Evolutionary conservation across 345 rosid genomes (phyloP).

Genomic region (Lumnitzera racemosa): DNA sequence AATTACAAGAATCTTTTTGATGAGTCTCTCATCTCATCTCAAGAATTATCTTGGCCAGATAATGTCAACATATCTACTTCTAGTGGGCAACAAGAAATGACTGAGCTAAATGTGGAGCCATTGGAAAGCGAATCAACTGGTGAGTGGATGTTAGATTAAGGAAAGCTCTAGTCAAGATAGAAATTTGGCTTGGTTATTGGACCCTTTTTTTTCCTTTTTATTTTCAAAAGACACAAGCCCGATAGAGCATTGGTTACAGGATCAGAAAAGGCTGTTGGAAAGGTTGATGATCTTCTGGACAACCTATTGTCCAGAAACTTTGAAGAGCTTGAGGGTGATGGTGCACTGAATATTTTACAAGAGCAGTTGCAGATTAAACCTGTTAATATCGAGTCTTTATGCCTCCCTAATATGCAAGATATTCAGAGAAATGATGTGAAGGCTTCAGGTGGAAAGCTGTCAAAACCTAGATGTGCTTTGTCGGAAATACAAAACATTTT

Average conservation of each 20-base stretch:
- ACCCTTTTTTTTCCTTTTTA: background rate
- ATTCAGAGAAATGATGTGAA: slow-evolving; percentile 38
- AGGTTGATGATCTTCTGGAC: slow-evolving; percentile 37
- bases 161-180: background rate
- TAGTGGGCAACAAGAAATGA: slow-evolving; percentile 22
- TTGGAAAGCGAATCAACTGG: slow-evolving; percentile 31
- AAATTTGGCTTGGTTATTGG: background rate
- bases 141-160: slow-evolving; percentile 23
- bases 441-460: slow-evolving; percentile 26
- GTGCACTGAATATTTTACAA: slow-evolving; percentile 40
- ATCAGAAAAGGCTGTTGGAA: slow-evolving; percentile 33
- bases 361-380: slow-evolving; percentile 58
- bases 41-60: slow-evolving; percentile 31
- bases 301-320: slow-evolving; percentile 38
- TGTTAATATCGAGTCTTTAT: slow-evolving; percentile 30
- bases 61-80: slow-evolving; percentile 16
- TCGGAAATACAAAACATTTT: slow-evolving; percentile 45
- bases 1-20: slow-evolving; percentile 35
- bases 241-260: slow-evolving; percentile 22
- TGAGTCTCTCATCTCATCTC: slow-evolving; percentile 16
- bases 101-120: slow-evolving; percentile 20
- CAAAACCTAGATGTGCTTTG: slow-evolving; percentile 38
- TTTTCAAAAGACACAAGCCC: slow-evolving; percentile 10
- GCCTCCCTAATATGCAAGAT: slow-evolving; percentile 52
- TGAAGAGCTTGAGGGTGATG: slow-evolving; percentile 60